Evolutionary conservation across 192 early-diverging fungal genomes (phyloP), one percentile per base, ranked within the genome.

Genomic region (Coemansia sp.): DNA sequence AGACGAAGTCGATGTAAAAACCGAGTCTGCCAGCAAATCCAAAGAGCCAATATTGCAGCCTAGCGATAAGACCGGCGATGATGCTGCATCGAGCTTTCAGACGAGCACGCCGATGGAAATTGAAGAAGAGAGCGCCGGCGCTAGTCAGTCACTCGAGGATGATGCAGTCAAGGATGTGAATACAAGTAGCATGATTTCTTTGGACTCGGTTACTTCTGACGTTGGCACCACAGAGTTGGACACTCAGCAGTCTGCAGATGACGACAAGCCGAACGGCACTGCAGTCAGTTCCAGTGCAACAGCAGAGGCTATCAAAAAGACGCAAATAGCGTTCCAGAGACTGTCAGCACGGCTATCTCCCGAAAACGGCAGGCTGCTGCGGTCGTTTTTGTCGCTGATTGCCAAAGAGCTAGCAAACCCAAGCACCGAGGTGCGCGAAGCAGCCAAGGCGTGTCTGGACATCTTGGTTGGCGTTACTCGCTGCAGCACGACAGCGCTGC

Each of bases 391-490:
- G 48, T 60, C 71, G 14, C 64, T 96, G 10, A 83, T 99, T 52
- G 88, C 93, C 28, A 87, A 89, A 9, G 98, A 99, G 69, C 86
- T 99, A 20, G 90, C 93, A 12, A 95, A 97, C 70, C 89, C 92
- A 2, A 97, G 94, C 69, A 82, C 74, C 46, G 81, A 88, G 12
- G 96, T 98, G 9, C 86, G 98, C 15, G 91, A 94, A 60, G 89
- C 93, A 0, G 91, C 93, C 54, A 94, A 97, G 64, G 76, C 83
- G 0, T 87, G 91, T 17, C 85, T 97, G 57, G 83, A 90, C 22
- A 72, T 94, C 9, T 80, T 99, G 36, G 91, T 92, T 1, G 86
- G 90, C 19, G 72, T 95, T 6, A 93, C 89, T 11, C 85, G 85
- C 5, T 90, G 72, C 64, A 89, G 88, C 54, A 87, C 96, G 15